Percentiles rank a stretch among this genome's conserved stretches.
Evolutionary conservation across 768 basidiomycete species (phyloP).

Genomic region (Tricholoma furcatifolium): DNA sequence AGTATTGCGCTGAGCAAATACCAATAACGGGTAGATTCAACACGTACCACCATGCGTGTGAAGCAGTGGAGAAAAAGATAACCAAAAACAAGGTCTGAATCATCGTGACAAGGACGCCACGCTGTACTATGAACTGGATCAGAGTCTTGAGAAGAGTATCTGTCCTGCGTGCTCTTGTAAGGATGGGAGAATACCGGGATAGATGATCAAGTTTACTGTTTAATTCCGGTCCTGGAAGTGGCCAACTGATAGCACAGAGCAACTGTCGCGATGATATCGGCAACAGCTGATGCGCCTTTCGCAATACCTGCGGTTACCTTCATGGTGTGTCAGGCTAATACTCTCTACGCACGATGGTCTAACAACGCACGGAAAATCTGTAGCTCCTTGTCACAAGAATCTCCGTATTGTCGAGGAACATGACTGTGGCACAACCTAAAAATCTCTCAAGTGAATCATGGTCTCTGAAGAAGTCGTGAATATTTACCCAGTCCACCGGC

Average conservation of each 20-base stretch:
- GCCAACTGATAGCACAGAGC: slow-evolving; percentile 32
- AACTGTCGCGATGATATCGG: too few relatives aligned
- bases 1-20: not conserved
- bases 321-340: not conserved
- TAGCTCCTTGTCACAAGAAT: slow-evolving; percentile 19
- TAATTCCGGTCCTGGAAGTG: slow-evolving; percentile 28
- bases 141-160: slow-evolving; percentile 31
- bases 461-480: not conserved
- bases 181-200: slow-evolving; percentile 15
- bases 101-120: slow-evolving; percentile 35
- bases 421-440: slow-evolving; percentile 2
- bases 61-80: slow-evolving; percentile 29
- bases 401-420: slow-evolving; percentile 4
- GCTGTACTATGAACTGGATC: slow-evolving; percentile 32
- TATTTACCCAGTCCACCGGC: slow-evolving; percentile 1
- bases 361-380: slow-evolving; percentile 19
- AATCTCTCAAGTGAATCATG: not conserved
- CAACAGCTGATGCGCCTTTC: slow-evolving; percentile 34
- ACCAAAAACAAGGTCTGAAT: slow-evolving; percentile 32
- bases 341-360: not conserved
- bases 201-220: slow-evolving; percentile 16
- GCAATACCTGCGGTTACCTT: slow-evolving; percentile 35
- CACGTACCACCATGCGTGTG: slow-evolving; percentile 30
- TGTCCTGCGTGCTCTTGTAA: slow-evolving; percentile 27
- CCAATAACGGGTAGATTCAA: not conserved